Evolutionary conservation across 78 protist species (phyloP), one percentile per base, ranked within the genome.

Genomic region (Tieghemostelium lacteum): DNA sequence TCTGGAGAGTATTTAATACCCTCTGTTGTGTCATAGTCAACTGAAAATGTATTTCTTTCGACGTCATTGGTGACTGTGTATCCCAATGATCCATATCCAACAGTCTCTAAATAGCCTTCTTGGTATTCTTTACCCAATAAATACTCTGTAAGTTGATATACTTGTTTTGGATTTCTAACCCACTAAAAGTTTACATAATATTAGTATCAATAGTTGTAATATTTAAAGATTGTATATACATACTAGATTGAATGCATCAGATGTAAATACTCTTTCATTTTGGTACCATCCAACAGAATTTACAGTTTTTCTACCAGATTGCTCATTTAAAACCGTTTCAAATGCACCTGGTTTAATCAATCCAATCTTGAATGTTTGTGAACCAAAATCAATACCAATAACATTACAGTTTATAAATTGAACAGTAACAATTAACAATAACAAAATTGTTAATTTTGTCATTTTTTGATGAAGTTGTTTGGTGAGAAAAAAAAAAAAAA

Each of bases 311-410:
- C 98, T 87, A 24, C 67, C 66, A 39, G 87, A 54, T 83, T 94
- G 94, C n/a, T 74, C 94, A 78, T 95, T 95, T 34, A 95, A 64
- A 14, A 96, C 94, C 20, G 88, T 73, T 52, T 86, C 94, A 24
- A 87, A 80, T 37, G 24, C 40, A 37, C 95, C 92, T 39, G 92
- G 80, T 58, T 71, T 19, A 36, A 92, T 73, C 34, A 74, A 39
- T 34, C 92, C 95, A 6, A 93, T 67, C 86, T 94, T 95, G 42
- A 94, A 62, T 22, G 60, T 36, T 26, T 94, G 94, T 45, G 93
- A 42, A n/a, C 97, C 97, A 5, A 94, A 16, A 50, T 95, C 97
- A 12, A 95, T 94, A 37, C 97, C 97, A 50, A 95, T 86, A 14
- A 93, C 94, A 29, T 22, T 52, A 24, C 60, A 34, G 26, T 73